Conservation (phyloP, 2,329 filamentous ascomycete species). For the Neonectria neomacrospora region DNA sequence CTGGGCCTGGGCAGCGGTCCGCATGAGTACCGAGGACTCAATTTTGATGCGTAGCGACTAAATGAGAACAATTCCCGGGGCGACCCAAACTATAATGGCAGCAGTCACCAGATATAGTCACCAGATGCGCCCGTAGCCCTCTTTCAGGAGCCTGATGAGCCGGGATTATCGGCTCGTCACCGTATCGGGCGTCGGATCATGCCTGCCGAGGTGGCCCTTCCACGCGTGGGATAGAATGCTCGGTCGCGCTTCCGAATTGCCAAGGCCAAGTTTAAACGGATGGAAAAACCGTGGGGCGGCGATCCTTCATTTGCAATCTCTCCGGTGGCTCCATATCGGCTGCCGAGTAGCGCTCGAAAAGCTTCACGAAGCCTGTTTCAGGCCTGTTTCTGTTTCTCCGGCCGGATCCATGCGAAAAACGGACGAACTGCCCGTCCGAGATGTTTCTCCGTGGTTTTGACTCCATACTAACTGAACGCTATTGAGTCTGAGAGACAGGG, state of each 20-base stretch:
- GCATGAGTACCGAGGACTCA: neutral
- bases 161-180: neutral
- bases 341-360: slow-evolving; percentile 20
- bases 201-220: neutral
- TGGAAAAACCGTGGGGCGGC: slow-evolving; percentile 36
- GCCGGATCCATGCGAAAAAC: slow-evolving; percentile 20
- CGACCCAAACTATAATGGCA: neutral
- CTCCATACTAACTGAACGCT: slow-evolving; percentile 12
- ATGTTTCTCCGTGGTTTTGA: slow-evolving; percentile 2
- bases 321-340: slow-evolving; percentile 24
- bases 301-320: slow-evolving; percentile 35
- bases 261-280: slow-evolving; percentile 30
- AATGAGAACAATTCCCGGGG: neutral
- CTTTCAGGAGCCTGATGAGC: neutral
- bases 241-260: slow-evolving; percentile 6
- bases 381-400: slow-evolving; percentile 26
- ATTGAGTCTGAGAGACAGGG: slow-evolving; percentile 17
- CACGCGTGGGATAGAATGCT: slow-evolving; percentile 11
- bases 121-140: neutral
- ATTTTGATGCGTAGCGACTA: neutral
- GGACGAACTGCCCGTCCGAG: slow-evolving; percentile 19
- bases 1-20: neutral
- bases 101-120: slow-evolving; percentile 1
- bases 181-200: slow-evolving; percentile 3
- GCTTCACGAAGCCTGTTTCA: slow-evolving; percentile 36